A percentile compares a stretch with the other conserved stretches of the same genome.
phyloP scores from a whole-genome alignment of 1,284 basidiomycete species.

The Naganishia sp. region DNA sequence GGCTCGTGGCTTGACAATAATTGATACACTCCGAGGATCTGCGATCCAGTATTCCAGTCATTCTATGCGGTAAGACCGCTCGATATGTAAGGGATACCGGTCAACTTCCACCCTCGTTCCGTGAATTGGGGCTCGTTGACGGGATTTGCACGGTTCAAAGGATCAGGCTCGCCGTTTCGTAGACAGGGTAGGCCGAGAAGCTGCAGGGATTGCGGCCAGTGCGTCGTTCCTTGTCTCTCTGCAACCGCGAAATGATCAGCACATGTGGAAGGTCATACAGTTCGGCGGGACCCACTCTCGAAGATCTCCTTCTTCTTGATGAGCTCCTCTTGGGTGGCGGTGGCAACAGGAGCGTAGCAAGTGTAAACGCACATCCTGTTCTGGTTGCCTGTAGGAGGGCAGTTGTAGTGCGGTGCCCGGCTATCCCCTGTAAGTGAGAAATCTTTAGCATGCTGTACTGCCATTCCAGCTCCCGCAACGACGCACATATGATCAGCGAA shows the following conservation, averaged over 20 bases:
- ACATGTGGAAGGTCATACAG: too few species aligned
- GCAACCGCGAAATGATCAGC: not conserved
- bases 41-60: too few species aligned
- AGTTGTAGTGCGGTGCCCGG: conserved; percentile 25
- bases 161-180: conserved; percentile 15
- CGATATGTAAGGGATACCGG: conserved; percentile 27
- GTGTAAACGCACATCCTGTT: conserved; percentile 21
- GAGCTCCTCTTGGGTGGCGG: conserved; percentile 23
- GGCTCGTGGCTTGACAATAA: too few species aligned
- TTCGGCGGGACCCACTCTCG: conserved; percentile 1
- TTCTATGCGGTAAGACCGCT: conserved; percentile 1
- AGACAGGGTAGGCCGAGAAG: conserved; percentile 1
- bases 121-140: conserved; percentile 25
- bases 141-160: not conserved
- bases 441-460: not conserved
- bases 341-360: conserved; percentile 15
- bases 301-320: conserved; percentile 23
- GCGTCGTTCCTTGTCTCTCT: conserved; percentile 22
- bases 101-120: conserved; percentile 25
- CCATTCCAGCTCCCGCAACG: not conserved
- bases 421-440: conserved; percentile 7
- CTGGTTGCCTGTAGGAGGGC: conserved; percentile 10
- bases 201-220: conserved; percentile 24
- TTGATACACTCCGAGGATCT: too few species aligned
- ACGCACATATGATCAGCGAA: conserved; percentile 45